Percentiles rank a stretch among this genome's conserved stretches.
Conservation (phyloP, 1,139 yeast genomes). For the Blastobotrys persicus region DNA sequence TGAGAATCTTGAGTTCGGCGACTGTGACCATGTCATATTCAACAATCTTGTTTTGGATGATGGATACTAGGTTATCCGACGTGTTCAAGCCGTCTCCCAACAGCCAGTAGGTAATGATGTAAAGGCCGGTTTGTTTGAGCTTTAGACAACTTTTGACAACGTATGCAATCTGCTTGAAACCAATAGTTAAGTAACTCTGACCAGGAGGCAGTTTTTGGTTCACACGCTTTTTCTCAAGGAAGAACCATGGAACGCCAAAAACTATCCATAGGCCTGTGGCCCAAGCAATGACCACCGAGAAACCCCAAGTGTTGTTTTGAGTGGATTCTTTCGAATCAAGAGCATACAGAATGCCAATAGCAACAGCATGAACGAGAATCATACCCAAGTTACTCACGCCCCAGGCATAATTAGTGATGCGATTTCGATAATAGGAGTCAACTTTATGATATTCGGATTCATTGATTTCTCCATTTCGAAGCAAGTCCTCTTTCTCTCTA, state of each 20-base stretch:
- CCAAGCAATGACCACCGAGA: conserved; percentile 23
- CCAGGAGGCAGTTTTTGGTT: conserved; percentile 22
- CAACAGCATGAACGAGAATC: conserved; percentile 21
- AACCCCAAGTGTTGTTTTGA: conserved; percentile 15
- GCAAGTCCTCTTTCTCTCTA: conserved; percentile 19
- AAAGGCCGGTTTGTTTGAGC: conserved; percentile 22
- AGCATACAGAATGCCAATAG: conserved; percentile 11
- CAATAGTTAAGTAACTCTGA: conserved; percentile 19
- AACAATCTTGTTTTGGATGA: conserved; percentile 19
- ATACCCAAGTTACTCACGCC: conserved; percentile 19
- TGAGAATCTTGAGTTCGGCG: conserved; percentile 19
- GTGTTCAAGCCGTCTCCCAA: conserved; percentile 21
- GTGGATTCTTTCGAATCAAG: conserved; percentile 4
- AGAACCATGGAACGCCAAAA: conserved; percentile 22
- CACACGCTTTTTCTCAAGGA: conserved; percentile 17
- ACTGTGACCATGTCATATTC: conserved; percentile 18
- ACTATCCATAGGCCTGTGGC: conserved; percentile 18
- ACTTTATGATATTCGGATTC: conserved; percentile 18
- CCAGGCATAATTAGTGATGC: conserved; percentile 19
- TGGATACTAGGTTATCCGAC: conserved; percentile 16
- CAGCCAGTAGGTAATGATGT: conserved; percentile 20
- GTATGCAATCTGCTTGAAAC: conserved; percentile 21
- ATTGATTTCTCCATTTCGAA: conserved; percentile 19
- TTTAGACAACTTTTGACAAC: conserved; percentile 20
- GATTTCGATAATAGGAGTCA: conserved; percentile 18